Conservation (phyloP, 805 yeast species). For the Wickerhamiella kurtzmanii region DNA sequence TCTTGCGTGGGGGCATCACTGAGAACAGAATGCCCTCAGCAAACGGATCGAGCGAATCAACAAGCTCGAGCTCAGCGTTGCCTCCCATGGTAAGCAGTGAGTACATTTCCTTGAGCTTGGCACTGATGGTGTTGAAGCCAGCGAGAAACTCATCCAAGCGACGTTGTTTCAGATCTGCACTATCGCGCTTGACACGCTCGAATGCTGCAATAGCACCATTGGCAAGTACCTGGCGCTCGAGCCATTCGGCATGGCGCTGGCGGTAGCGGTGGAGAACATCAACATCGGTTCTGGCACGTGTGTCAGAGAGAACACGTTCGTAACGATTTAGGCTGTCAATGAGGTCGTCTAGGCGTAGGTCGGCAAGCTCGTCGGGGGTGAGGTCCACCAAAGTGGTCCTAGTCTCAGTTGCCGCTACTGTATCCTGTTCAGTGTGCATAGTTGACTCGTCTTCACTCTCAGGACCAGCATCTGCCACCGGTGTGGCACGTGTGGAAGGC, state of each 20-base stretch:
- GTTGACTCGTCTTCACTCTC: conserved; percentile 1
- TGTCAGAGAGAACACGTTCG: conserved; percentile 33
- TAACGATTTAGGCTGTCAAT: conserved; percentile 12
- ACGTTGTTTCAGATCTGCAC: conserved; percentile 58
- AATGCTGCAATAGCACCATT: conserved; percentile 53
- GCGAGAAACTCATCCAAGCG: conserved; percentile 83
- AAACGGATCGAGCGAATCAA: conserved; percentile 93
- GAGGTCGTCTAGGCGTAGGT: conserved; percentile 11
- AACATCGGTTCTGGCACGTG: conserved; percentile 42
- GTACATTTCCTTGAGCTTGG: conserved; percentile 89
- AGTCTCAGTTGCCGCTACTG: conserved; percentile 28
- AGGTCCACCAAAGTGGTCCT: conserved; percentile 14
- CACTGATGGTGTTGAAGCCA: conserved; percentile 77
- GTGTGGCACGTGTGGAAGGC: background rate
- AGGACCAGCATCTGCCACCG: background rate
- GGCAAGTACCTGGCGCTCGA: conserved; percentile 48
- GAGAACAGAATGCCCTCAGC: conserved; percentile 92
- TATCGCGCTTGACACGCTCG: conserved; percentile 45
- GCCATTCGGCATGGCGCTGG: conserved; percentile 48
- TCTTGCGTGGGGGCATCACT: conserved; percentile 98
- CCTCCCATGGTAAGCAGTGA: conserved; percentile 99
- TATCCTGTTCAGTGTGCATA: conserved; percentile 20
- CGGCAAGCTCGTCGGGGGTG: conserved; percentile 17
- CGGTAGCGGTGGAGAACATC: conserved; percentile 71
- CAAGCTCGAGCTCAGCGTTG: conserved; percentile 91